Evolutionary conservation across 1,284 basidiomycete species (phyloP), one percentile per base, ranked within the genome.

Genomic region (Sphagnurus paluster): DNA sequence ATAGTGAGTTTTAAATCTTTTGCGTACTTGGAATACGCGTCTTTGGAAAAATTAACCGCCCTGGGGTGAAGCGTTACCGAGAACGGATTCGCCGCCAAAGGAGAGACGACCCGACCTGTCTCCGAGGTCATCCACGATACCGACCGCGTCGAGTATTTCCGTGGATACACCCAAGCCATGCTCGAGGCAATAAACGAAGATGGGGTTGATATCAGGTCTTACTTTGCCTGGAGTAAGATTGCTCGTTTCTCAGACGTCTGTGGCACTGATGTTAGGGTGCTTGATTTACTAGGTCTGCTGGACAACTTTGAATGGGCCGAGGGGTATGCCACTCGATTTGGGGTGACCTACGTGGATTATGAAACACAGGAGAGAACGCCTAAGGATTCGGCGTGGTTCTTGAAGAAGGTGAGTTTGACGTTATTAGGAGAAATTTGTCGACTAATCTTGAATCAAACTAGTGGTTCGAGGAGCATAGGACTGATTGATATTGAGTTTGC

Each of bases 241-340:
- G n/a, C 33, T 5, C 25, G 41, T 30, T 32, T 45, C 43, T 21
- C 33, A 2, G 8, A 26, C 20, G 9, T 11, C 42, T 49, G 40
- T 48, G 36, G 34, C 16, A 17, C 46, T 43, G 17, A 48, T 9
- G 11, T 36, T 30, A 13, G 3, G 5, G 11, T 29, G 6, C 19
- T 11, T 19, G 3, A 19, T 39, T 39, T 36, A 5, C 3, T 44
- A 81, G 79, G 79, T 64, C 66, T 84, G 43, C 58, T 86, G 45
- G 85, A 88, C 61, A 88, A 88, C 65, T 88, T 89, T 50, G 87
- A 90, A 64, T 88, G 87, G 82, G 79, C 79, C 7, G 82, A 86
- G 55, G 81, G 82, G 4, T 84, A 84, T 55, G 66, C 66, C 28
- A 79, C 79, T 2, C 75, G 82, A 13, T 86, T 85, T 54, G 81